These are phyloP conservation scores for Dryas alaskensis DNA, from an alignment of 306 rosid species.

Conservation along the genomic window DNA sequence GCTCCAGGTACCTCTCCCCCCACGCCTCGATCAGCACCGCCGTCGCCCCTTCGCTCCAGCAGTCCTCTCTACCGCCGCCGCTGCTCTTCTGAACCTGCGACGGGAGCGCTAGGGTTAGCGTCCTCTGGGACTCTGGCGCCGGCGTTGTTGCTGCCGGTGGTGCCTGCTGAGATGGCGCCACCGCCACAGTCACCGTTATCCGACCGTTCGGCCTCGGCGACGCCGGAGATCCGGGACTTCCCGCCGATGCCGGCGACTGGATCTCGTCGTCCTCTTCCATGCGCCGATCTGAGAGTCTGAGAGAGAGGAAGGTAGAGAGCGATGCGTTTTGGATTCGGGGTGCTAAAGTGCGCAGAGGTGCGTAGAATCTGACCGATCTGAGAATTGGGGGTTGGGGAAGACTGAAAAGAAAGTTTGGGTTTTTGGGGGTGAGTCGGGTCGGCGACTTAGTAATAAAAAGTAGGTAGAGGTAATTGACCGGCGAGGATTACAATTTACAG, in stretches of 20 bases:
- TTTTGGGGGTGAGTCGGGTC: not conserved
- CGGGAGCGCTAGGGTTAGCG: slow-evolving; percentile 67
- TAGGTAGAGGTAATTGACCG: too few relatives aligned
- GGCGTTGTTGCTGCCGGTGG: slow-evolving; percentile 41
- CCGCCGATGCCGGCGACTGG: slow-evolving; percentile 65
- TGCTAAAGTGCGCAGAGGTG: not conserved
- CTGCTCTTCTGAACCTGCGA: slow-evolving; percentile 43
- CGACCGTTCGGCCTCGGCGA: slow-evolving; percentile 57
- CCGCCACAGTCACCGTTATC: slow-evolving; percentile 85
- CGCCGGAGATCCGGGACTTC: slow-evolving; percentile 56
- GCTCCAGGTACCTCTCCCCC: slow-evolving; percentile 95
- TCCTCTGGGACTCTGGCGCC: slow-evolving; percentile 42
- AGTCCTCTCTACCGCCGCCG: slow-evolving; percentile 84
- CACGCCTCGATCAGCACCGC: slow-evolving; percentile 92
- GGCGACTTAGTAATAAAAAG: too few relatives aligned
- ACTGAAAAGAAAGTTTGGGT: slow-evolving; percentile 11
- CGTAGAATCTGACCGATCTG: slow-evolving; percentile 12
- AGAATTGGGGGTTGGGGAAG: not conserved
- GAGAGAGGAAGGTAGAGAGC: not conserved
- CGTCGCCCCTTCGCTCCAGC: slow-evolving; percentile 97
- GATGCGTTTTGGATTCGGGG: not conserved
- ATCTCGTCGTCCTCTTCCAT: slow-evolving; percentile 92
- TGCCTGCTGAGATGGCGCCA: slow-evolving; percentile 3
- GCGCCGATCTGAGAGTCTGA: slow-evolving; percentile 35
- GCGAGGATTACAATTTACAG: too few relatives aligned